Base-by-base conservation (phyloP, 106 monocot species). In the Dendrobium huoshanense region DNA sequence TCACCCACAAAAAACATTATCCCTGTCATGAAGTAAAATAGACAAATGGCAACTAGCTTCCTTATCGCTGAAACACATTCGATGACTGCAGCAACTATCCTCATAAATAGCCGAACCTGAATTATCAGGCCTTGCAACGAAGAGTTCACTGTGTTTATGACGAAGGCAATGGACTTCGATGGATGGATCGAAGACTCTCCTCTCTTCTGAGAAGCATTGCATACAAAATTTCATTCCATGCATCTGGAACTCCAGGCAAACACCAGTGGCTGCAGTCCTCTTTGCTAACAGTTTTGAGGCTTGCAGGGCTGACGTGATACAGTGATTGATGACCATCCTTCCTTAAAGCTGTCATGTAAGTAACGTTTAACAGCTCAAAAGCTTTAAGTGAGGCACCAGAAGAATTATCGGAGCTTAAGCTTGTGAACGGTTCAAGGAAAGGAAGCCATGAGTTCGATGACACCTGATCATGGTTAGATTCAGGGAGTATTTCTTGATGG, bases 221-320 rank as follows among this genome's bases (percentile, higher is more conserved):
- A 24, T 24, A 61, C 4, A 65, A 25, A 65, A 65, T 65, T 25
- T 24, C 64, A 65, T 65, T 65, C 64, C 64, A 65, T 5, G 64
- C 20, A 65, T 65, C 64, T 22, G 64, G 64, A 65, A 65, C 64
- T 65, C 64, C 64, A 24, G 64, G 64, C 64, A 65, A 65, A 25
- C 64, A 65, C 64, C 64, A 65, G 25, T 65, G 64, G 64, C 64
- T 61, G 59, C 59, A 61, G 64, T 65, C 64, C 64, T 65, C 64
- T 65, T 7, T 65, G 9, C 25, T 20, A 65, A 0, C 25, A 65
- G 22, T 20, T 22, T 7, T 65, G 64, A 22, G 22, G 9, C 9
- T 65, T 65, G 20, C 64, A 22, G 64, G 64, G 64, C 64, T 65
- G 64, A 65, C n/a, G 22, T 65, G 64, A 65, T 65, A 65, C 8